phyloP scores from a whole-genome alignment of 2,329 filamentous ascomycete species.

The Phoma sp. region DNA sequence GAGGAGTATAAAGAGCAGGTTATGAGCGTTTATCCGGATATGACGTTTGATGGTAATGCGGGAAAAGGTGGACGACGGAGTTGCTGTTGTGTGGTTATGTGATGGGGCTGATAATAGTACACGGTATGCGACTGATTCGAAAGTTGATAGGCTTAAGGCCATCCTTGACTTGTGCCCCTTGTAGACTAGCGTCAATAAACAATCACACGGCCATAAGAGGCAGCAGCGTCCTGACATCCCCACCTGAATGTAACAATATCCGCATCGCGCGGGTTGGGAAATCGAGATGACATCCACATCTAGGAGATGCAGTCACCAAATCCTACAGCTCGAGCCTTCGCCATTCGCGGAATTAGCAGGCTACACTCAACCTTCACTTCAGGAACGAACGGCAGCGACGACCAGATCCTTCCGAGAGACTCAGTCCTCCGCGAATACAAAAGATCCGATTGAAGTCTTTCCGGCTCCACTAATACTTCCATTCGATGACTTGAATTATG shows the following conservation, averaged over 20 bases:
- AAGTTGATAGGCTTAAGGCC: too few species aligned
- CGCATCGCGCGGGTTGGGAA: too few species aligned
- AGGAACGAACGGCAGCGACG: slow-evolving; percentile 32
- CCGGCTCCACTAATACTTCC: slow-evolving; percentile 67
- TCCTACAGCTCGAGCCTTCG: slow-evolving; percentile 35
- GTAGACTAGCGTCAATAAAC: too few species aligned
- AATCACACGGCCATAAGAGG: too few species aligned
- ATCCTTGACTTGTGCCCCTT: too few species aligned
- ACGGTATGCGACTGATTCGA: too few species aligned
- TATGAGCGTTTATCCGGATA: slow-evolving; percentile 30
- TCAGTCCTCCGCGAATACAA: background rate
- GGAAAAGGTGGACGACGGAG: slow-evolving; percentile 9
- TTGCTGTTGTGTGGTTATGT: slow-evolving; percentile 28
- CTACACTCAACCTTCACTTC: slow-evolving; percentile 38
- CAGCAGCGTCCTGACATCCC: too few species aligned
- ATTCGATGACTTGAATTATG: slow-evolving; percentile 62
- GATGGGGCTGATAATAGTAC: background rate
- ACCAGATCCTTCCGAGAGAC: slow-evolving; percentile 18
- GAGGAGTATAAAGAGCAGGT: slow-evolving; percentile 29
- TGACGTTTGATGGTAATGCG: slow-evolving; percentile 25
- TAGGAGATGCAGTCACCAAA: slow-evolving; percentile 1
- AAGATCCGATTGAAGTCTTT: slow-evolving; percentile 48
- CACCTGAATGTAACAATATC: too few species aligned
- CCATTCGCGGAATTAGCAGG: slow-evolving; percentile 44
- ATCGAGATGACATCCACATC: too few species aligned